Evolutionary conservation across 2,329 filamentous ascomycete species (phyloP), one percentile per base, ranked within the genome.

Genomic region (Penicillium brevicompactum): DNA sequence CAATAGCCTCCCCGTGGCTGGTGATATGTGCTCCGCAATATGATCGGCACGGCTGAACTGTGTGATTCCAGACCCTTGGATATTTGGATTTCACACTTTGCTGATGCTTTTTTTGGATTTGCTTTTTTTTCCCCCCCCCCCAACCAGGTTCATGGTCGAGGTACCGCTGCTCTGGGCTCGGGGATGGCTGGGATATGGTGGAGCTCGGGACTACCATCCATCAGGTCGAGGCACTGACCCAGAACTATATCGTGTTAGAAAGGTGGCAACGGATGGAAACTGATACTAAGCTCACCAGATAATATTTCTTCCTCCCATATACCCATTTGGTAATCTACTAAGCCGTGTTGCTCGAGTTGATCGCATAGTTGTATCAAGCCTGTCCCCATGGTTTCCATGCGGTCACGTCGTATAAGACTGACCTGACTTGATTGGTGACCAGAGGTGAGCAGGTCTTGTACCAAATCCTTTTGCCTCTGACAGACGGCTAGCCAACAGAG

Each of bases 281-380:
- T 11, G 16, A 34, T 10, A n/a, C 16, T 14, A 9, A 32, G 82
- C 90, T 76, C 80, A 96, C 92, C 83, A 55, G 84, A 84, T 64
- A 94, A 84, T 65, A 97, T 97, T 69, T 90, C 87, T 70, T 97
- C 92, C 75, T 97, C 94, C 85, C 91, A 95, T 24, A 97, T 90
- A 8, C 94, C 94, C 78, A 96, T 95, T 68, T 97, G 89, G 72
- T 97, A 99, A 76, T 99, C 94, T 10, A 99, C 91, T 46, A 99
- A 78, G n/a, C 94, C 94, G 70, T 95, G 88, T 63, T 89, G 87
- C 74, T 97, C 93, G 59, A 97, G 84, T 48, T 84, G 84, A 70
- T 97, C 92, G 70, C 92, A 96, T 48, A 96, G 80, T 48, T 87
- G 84, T 53, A 96, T 83, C 30, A 99, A 76, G 66, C 96, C 89